These are phyloP conservation scores for Pisolithus tinctorius DNA, from an alignment of 768 basidiomycete genomes.

Conservation along the genomic window DNA sequence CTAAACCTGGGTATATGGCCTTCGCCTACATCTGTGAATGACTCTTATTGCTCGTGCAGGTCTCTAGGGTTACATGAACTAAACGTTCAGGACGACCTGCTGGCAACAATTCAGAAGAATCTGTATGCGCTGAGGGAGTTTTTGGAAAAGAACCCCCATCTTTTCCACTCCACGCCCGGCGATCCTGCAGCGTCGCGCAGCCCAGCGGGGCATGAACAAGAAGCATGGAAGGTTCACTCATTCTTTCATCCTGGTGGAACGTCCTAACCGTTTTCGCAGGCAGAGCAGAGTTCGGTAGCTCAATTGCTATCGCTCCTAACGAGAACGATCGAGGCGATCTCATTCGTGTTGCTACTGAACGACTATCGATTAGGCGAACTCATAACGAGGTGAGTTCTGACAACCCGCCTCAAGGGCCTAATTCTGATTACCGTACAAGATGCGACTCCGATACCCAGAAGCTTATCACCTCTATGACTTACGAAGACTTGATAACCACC, in stretches of 20 bases:
- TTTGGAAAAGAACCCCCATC: constrained; percentile 72
- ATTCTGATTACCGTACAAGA: constrained; percentile 32
- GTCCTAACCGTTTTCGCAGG: constrained; percentile 36
- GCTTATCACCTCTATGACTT: constrained; percentile 64
- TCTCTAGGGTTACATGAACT: constrained; percentile 45
- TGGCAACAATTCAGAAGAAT: constrained; percentile 75
- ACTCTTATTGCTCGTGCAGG: constrained; percentile 20
- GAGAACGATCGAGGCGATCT: constrained; percentile 89
- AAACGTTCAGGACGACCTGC: constrained; percentile 52
- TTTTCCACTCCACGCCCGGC: constrained; percentile 77
- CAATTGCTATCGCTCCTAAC: constrained; percentile 68
- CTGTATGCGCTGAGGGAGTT: constrained; percentile 71
- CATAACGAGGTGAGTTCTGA: constrained; percentile 59
- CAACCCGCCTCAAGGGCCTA: neutral
- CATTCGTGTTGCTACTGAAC: constrained; percentile 85
- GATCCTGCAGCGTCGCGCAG: constrained; percentile 53
- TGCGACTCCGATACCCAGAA: constrained; percentile 71
- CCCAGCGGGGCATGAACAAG: constrained; percentile 61
- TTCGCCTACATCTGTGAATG: neutral
- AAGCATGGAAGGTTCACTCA: constrained; percentile 74
- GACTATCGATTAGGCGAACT: constrained; percentile 88
- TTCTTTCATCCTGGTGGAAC: neutral
- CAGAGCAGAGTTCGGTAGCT: constrained; percentile 77
- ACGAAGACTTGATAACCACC: constrained; percentile 80
- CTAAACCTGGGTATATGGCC: constrained; percentile 46